Conservation (phyloP, 169 alveolate species). For the Condylostoma magnum region DNA sequence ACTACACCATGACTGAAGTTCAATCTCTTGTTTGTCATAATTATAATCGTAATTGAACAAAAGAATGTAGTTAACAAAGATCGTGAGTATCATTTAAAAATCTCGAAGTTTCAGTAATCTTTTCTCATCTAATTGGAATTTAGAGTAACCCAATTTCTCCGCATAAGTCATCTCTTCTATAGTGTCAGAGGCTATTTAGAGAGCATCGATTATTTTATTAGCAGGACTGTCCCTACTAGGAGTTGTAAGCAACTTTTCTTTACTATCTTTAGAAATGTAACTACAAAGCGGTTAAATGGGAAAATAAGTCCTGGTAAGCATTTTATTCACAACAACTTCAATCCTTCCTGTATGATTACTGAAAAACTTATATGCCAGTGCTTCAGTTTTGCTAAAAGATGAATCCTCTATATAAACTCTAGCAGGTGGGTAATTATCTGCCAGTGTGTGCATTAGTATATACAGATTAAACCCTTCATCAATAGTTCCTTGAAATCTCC, state of each 20-base stretch:
- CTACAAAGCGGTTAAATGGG: background rate
- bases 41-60: no score
- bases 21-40: no score
- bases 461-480: background rate
- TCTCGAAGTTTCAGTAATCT: no score
- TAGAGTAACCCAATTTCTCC: no score
- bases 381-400: no score
- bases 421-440: background rate
- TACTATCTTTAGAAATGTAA: background rate
- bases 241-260: background rate
- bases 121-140: no score
- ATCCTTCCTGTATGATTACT: constrained; percentile 40
- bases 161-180: no score
- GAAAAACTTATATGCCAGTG: constrained; percentile 46
- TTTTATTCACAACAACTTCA: constrained; percentile 25
- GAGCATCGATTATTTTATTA: no score
- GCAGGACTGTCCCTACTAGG: constrained; percentile 32
- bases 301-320: background rate
- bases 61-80: no score
- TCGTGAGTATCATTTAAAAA: no score
- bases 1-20: no score
- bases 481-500: background rate
- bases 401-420: constrained; percentile 25
- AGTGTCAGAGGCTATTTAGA: no score
- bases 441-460: background rate